phyloP scores from a whole-genome alignment of 345 rosid species.

The Rhizophora mangle region DNA sequence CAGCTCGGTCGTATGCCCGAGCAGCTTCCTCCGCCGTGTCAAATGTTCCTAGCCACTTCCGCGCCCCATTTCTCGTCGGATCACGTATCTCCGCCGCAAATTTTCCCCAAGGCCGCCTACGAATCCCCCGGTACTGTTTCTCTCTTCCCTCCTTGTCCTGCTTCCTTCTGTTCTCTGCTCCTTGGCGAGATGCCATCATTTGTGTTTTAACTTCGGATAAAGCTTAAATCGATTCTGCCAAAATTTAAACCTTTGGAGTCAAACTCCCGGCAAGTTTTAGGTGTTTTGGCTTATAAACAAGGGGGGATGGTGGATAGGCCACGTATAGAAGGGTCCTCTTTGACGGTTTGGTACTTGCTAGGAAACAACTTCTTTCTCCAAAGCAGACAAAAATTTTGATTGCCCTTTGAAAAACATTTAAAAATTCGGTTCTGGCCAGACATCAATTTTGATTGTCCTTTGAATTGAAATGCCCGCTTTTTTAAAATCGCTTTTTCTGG shows the following conservation, averaged over 20 bases:
- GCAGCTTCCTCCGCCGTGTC: slow-evolving; percentile 31
- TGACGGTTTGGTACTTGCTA: slow-evolving; percentile 15
- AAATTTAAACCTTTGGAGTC: too few relatives aligned
- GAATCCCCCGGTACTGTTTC: slow-evolving; percentile 60
- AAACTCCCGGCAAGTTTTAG: too few relatives aligned
- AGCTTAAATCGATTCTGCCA: too few relatives aligned
- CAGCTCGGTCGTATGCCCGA: slow-evolving; percentile 29
- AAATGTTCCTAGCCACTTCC: slow-evolving; percentile 54
- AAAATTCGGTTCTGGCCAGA: not conserved
- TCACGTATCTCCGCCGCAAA: slow-evolving; percentile 83
- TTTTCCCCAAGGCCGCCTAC: slow-evolving; percentile 80
- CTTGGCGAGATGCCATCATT: slow-evolving; percentile 21
- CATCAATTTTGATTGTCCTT: not conserved
- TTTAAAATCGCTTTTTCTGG: not conserved
- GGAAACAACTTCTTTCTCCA: slow-evolving; percentile 11
- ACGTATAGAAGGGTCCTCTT: slow-evolving; percentile 9
- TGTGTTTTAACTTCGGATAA: too few relatives aligned
- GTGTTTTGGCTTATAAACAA: too few relatives aligned
- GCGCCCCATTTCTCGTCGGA: slow-evolving; percentile 59
- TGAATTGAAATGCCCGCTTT: too few relatives aligned
- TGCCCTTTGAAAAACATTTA: too few relatives aligned
- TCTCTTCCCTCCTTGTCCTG: slow-evolving; percentile 21
- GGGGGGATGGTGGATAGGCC: too few relatives aligned
- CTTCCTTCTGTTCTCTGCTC: slow-evolving; percentile 8
- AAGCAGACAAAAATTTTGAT: not conserved